A percentile compares a stretch with the other conserved stretches of the same genome.
Evolutionary conservation across 352 stramenopile genomes (phyloP).

Genomic region (Achlya hypogyna): DNA sequence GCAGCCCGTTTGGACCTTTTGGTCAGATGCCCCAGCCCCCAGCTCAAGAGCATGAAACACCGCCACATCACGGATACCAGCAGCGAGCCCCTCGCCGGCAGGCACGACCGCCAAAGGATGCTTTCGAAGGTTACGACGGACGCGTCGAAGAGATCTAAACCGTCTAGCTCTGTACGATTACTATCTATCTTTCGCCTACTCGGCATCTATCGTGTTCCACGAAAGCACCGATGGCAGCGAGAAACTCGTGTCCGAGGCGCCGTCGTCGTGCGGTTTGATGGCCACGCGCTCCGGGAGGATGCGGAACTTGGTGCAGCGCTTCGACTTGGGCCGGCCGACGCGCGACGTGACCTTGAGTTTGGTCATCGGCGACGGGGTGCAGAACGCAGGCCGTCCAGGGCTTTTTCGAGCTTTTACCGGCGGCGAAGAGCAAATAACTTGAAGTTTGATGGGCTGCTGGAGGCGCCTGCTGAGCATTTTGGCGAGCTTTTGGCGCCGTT

Average conservation of each 20-base stretch:
- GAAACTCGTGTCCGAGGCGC: neutral
- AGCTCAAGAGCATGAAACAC: neutral
- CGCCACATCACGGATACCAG: slow-evolving; percentile 10
- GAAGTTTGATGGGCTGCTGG: neutral
- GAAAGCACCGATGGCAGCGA: neutral
- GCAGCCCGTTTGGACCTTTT: slow-evolving; percentile 6
- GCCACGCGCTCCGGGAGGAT: neutral
- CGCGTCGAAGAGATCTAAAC: slow-evolving; percentile 19
- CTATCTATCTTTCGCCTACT: neutral
- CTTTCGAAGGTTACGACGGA: slow-evolving; percentile 14
- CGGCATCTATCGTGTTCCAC: neutral
- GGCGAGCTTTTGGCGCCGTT: neutral
- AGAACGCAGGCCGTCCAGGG: slow-evolving; percentile 27
- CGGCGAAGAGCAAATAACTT: neutral
- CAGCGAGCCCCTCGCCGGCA: neutral
- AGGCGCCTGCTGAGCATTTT: neutral
- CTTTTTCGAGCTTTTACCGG: neutral
- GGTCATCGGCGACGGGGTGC: slow-evolving; percentile 70
- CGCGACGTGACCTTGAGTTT: slow-evolving; percentile 71
- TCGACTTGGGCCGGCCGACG: slow-evolving; percentile 60
- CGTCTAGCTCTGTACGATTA: neutral
- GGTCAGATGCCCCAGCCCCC: neutral
- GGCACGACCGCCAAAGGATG: slow-evolving; percentile 4
- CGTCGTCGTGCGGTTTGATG: neutral
- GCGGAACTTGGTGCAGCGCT: slow-evolving; percentile 41